These are phyloP conservation scores for Bruguiera parviflora DNA, from an alignment of 345 rosid genomes.

Conservation along the genomic window DNA sequence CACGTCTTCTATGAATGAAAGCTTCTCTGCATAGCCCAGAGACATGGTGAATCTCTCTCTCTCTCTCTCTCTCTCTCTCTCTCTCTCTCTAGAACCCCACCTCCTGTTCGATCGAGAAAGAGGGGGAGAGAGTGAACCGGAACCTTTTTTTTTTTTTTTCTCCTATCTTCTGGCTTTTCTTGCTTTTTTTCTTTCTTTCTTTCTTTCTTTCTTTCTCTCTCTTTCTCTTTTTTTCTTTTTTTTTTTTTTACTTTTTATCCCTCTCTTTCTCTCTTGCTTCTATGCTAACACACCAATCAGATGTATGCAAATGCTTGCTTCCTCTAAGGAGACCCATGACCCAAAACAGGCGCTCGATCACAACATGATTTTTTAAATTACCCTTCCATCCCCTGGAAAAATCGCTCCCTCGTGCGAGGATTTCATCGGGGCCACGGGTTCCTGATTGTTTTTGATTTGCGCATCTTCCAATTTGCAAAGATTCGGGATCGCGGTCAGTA, in stretches of 20 bases:
- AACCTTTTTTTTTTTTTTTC: conserved; percentile 6
- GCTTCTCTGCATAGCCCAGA: conserved; percentile 97
- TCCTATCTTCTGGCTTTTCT: conserved; percentile 3
- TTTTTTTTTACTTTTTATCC: too few relatives aligned
- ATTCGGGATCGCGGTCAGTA: too few relatives aligned
- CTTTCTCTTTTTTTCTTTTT: conserved; percentile 9
- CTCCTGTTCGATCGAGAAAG: background rate
- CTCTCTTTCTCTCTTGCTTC: conserved; percentile 10
- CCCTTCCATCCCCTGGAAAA: too few relatives aligned
- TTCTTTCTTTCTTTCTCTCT: background rate
- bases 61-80: background rate
- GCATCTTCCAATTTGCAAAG: too few relatives aligned
- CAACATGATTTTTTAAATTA: too few relatives aligned
- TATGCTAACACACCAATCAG: conserved; percentile 9
- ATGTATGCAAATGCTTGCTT: conserved; percentile 20
- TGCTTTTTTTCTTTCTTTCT: background rate
- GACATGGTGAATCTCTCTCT: conserved; percentile 49
- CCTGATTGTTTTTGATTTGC: too few relatives aligned
- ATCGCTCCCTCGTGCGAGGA: too few relatives aligned
- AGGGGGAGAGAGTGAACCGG: background rate
- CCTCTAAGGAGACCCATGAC: conserved; percentile 43
- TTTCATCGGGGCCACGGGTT: too few relatives aligned
- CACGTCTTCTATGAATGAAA: conserved; percentile 98
- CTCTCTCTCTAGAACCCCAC: conserved; percentile 7
- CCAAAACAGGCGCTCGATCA: background rate